Evolutionary conservation across 495 filamentous ascomycete genomes (phyloP).

Genomic region (Elasticomyces elasticus): DNA sequence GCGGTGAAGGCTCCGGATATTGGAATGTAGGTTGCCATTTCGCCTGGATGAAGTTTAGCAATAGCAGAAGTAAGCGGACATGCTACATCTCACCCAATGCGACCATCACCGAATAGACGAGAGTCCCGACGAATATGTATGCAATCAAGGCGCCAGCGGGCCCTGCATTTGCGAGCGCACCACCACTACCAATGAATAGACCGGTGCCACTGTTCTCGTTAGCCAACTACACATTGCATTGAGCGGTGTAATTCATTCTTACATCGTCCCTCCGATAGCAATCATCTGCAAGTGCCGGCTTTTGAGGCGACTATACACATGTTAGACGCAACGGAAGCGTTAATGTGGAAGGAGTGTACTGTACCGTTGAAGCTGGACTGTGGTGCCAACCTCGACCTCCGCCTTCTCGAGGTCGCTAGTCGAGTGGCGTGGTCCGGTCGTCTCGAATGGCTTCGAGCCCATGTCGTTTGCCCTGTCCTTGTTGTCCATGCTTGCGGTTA

Average conservation of each 20-base stretch:
- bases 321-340: too few species aligned
- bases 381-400: neutral
- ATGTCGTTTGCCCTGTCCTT: neutral
- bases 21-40: conserved; percentile 61
- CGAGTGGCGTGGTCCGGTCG: neutral
- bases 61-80: too few species aligned
- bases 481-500: neutral
- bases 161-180: conserved; percentile 28
- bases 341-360: too few species aligned
- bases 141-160: conserved; percentile 34
- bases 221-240: too few species aligned
- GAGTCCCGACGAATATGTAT: conserved; percentile 43
- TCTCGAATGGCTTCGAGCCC: neutral
- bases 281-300: conserved; percentile 34
- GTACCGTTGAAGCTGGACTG: conserved; percentile 18
- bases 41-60: too few species aligned
- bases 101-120: conserved; percentile 50
- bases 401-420: conserved; percentile 6
- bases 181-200: conserved; percentile 31
- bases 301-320: too few species aligned
- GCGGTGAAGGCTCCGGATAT: conserved; percentile 36
- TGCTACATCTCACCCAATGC: conserved; percentile 62
- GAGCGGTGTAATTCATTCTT: too few species aligned
- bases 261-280: conserved; percentile 32
- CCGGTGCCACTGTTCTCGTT: too few species aligned